These are phyloP conservation scores for Magnaporthiopsis poae DNA, from an alignment of 2,329 filamentous ascomycete species.

Conservation along the genomic window DNA sequence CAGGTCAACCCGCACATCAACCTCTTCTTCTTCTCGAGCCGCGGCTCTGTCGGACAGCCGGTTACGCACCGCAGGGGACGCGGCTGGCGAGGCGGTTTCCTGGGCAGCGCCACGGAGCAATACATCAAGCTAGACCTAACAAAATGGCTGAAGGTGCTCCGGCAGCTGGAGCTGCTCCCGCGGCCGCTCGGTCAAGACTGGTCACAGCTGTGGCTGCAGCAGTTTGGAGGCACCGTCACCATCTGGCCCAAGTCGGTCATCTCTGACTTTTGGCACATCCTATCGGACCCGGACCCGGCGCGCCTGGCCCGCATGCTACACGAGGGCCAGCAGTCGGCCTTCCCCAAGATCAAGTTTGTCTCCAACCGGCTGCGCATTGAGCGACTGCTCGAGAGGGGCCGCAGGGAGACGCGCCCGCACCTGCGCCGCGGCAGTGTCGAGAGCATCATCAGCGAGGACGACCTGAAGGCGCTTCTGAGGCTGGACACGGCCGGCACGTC, in stretches of 20 bases:
- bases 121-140: conserved; percentile 93
- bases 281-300: conserved; percentile 68
- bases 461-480: conserved; percentile 39
- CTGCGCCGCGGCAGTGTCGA: conserved; percentile 44
- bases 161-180: conserved; percentile 83
- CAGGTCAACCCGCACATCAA: conserved; percentile 97
- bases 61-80: conserved; percentile 88
- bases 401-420: conserved; percentile 41
- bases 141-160: conserved; percentile 93
- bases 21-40: conserved; percentile 94
- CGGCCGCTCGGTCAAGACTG: conserved; percentile 89
- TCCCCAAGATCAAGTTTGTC: conserved; percentile 86
- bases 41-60: conserved; percentile 81
- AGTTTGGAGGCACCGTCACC: conserved; percentile 88
- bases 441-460: conserved; percentile 52
- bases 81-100: conserved; percentile 90
- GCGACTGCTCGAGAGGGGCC: conserved; percentile 50
- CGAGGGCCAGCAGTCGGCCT: conserved; percentile 78
- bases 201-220: conserved; percentile 91
- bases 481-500: neutral
- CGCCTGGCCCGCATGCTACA: conserved; percentile 81
- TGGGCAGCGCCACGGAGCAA: conserved; percentile 85
- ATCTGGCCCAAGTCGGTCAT: conserved; percentile 80
- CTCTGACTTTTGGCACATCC: conserved; percentile 75
- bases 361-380: conserved; percentile 80